Evolutionary conservation across 495 filamentous ascomycete genomes (phyloP).

Genomic region (Podospora australis): DNA sequence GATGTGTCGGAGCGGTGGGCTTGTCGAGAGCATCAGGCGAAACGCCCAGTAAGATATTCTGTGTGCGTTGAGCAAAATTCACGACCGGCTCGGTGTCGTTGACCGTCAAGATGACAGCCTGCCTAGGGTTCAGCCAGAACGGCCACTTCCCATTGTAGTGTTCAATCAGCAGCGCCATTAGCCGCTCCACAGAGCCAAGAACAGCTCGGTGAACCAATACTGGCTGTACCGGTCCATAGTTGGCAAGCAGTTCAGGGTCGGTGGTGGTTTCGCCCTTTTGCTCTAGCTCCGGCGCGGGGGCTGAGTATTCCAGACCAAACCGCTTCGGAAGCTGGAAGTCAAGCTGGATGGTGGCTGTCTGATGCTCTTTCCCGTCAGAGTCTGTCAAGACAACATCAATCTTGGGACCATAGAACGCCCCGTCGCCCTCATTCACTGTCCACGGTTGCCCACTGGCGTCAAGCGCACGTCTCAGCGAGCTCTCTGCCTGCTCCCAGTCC

Average conservation of each 20-base stretch:
- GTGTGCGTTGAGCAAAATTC: constrained; percentile 47
- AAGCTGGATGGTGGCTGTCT: constrained; percentile 86
- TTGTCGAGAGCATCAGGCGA: constrained; percentile 31
- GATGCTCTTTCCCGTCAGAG: constrained; percentile 80
- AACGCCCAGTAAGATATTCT: constrained; percentile 37
- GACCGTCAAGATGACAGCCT: constrained; percentile 72
- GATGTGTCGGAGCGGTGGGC: constrained; percentile 39
- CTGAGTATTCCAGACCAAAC: constrained; percentile 69
- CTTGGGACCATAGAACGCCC: constrained; percentile 93
- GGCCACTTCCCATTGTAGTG: constrained; percentile 78
- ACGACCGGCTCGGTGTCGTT: constrained; percentile 57
- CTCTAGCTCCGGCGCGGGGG: constrained; percentile 67
- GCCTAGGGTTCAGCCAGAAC: constrained; percentile 85
- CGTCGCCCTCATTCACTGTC: constrained; percentile 72
- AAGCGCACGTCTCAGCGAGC: constrained; percentile 62
- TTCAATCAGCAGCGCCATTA: constrained; percentile 83
- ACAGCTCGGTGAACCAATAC: constrained; percentile 87
- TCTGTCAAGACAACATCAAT: constrained; percentile 85
- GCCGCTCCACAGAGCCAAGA: constrained; percentile 77
- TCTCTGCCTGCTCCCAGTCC: constrained; percentile 80
- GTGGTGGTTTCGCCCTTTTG: constrained; percentile 44
- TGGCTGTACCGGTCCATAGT: constrained; percentile 56
- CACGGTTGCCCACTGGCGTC: constrained; percentile 58
- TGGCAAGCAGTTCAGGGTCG: constrained; percentile 36
- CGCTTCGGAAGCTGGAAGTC: constrained; percentile 89